A percentile compares a stretch with the other conserved stretches of the same genome.
Conservation (phyloP, 2,329 filamentous ascomycete species). For the Dactylellina parvicollis region DNA sequence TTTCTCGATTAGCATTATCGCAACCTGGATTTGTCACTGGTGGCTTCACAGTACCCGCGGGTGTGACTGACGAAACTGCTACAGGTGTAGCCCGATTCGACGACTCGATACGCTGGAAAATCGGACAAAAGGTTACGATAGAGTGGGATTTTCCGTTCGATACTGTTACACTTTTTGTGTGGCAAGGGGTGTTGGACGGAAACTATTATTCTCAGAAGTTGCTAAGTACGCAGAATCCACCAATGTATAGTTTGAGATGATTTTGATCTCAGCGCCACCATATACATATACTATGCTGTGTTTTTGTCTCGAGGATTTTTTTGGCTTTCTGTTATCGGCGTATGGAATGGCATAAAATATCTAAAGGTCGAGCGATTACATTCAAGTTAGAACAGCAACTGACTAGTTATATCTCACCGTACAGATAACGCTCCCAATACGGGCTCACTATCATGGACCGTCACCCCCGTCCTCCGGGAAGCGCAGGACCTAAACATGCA, state of each 20-base stretch:
- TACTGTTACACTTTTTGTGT: slow-evolving; percentile 20
- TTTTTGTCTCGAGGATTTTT: no score
- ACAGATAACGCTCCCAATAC: slow-evolving; percentile 9
- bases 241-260: not conserved
- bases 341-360: no score
- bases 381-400: no score
- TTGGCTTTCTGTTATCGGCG: no score
- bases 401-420: not conserved
- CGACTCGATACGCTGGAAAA: slow-evolving; percentile 29
- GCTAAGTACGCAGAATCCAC: slow-evolving; percentile 10
- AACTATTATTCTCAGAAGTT: slow-evolving; percentile 12
- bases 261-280: not conserved
- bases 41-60: slow-evolving; percentile 12
- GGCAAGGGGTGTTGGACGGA: slow-evolving; percentile 26
- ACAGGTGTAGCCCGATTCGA: slow-evolving; percentile 15
- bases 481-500: slow-evolving; percentile 29
- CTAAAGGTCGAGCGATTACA: no score
- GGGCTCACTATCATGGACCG: slow-evolving; percentile 11
- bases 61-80: slow-evolving; percentile 7
- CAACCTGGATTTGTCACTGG: not conserved
- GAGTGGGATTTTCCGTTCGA: slow-evolving; percentile 22
- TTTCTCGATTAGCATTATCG: not conserved
- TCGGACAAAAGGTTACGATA: slow-evolving; percentile 16
- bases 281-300: no score
- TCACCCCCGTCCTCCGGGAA: slow-evolving; percentile 13